phyloP scores from a whole-genome alignment of 345 rosid genomes.

The Gossypium mustelinum region DNA sequence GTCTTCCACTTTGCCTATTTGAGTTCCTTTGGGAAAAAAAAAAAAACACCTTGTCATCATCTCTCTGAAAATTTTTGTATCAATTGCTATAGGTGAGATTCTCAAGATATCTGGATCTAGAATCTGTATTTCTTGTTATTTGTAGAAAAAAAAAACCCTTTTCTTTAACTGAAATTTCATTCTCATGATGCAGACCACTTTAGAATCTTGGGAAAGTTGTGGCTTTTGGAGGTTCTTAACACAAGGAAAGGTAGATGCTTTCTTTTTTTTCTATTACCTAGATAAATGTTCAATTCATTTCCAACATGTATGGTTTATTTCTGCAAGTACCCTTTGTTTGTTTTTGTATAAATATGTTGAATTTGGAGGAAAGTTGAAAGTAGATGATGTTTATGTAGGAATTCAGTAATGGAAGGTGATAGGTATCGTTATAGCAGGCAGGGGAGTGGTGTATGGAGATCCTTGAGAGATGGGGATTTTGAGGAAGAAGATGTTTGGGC shows the following conservation, averaged over 20 bases:
- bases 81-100: constrained; percentile 19
- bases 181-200: constrained; percentile 30
- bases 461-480: constrained; percentile 37
- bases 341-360: constrained; percentile 9
- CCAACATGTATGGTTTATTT: not conserved
- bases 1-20: constrained; percentile 6
- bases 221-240: constrained; percentile 11
- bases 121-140: not conserved
- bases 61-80: constrained; percentile 1
- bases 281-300: too few relatives aligned
- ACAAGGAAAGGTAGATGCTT: constrained; percentile 17
- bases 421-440: constrained; percentile 21
- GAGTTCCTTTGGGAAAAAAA: not conserved
- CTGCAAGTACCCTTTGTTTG: not conserved
- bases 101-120: constrained; percentile 7
- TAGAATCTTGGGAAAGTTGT: constrained; percentile 25
- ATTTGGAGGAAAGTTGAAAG: constrained; percentile 2
- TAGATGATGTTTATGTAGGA: constrained; percentile 13
- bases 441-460: constrained; percentile 37
- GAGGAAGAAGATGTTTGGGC: constrained; percentile 53
- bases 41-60: not conserved
- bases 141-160: too few relatives aligned
- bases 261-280: not conserved
- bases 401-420: constrained; percentile 33
- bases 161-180: constrained; percentile 12